Evolutionary conservation across 495 filamentous ascomycete genomes (phyloP).

Genomic region (Trypethelium eluteriae): DNA sequence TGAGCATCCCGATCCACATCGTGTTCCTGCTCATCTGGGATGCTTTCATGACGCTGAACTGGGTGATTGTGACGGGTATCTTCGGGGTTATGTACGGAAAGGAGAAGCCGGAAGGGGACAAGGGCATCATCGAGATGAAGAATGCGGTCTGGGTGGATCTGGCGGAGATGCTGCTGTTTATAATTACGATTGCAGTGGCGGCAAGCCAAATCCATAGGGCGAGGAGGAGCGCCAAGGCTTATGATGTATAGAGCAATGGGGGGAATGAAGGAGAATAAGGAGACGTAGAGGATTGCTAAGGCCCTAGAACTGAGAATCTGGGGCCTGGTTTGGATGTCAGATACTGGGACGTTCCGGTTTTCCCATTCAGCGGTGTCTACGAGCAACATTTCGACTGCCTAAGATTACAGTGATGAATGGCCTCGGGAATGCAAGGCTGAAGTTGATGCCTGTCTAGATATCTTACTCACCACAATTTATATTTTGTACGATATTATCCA

Average conservation of each 20-base stretch:
- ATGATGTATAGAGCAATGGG: not conserved
- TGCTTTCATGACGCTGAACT: slow-evolving; percentile 58
- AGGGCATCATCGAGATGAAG: slow-evolving; percentile 62
- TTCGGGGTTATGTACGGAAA: slow-evolving; percentile 76
- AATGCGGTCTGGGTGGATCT: slow-evolving; percentile 81
- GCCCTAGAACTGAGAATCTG: too few relatives aligned
- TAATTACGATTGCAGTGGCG: slow-evolving; percentile 38
- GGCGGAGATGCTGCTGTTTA: slow-evolving; percentile 63
- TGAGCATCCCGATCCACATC: slow-evolving; percentile 9
- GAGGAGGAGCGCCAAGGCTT: not conserved
- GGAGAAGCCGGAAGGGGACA: slow-evolving; percentile 52
- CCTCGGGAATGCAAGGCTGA: too few relatives aligned
- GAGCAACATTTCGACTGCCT: too few relatives aligned
- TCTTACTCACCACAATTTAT: too few relatives aligned
- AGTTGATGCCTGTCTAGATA: too few relatives aligned
- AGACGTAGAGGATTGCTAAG: too few relatives aligned
- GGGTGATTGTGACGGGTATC: slow-evolving; percentile 27
- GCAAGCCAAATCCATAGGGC: not conserved
- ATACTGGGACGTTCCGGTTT: too few relatives aligned
- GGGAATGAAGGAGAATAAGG: too few relatives aligned
- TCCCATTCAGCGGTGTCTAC: too few relatives aligned
- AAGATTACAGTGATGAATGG: too few relatives aligned
- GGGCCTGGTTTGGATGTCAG: too few relatives aligned
- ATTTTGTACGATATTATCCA: too few relatives aligned
- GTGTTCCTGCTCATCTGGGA: slow-evolving; percentile 52